phyloP scores from a whole-genome alignment of 192 early-diverging fungal genomes.

The Globomyces pollinis-pini region DNA sequence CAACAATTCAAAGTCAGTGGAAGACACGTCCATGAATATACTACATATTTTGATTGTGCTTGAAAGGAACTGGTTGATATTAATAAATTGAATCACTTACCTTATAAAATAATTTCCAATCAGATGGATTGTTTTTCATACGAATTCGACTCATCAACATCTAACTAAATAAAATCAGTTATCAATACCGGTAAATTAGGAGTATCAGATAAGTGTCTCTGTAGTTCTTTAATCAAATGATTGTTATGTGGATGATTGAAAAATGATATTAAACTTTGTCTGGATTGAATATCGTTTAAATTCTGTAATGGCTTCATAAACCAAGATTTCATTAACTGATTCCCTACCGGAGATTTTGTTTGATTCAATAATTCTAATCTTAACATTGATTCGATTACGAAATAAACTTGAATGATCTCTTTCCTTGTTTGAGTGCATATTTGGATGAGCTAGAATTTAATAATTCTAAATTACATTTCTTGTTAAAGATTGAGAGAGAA shows the following conservation, averaged over 20 bases:
- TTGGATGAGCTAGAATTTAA: no score
- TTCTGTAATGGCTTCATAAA: conserved; percentile 54
- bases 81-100: not conserved
- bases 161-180: no score
- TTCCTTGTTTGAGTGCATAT: not conserved
- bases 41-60: not conserved
- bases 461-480: no score
- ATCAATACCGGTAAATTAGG: conserved; percentile 28
- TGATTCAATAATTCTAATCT: conserved; percentile 31
- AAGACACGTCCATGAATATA: not conserved
- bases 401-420: not conserved
- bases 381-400: not conserved
- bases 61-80: not conserved
- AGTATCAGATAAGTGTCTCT: conserved; percentile 25
- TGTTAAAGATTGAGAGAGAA: no score
- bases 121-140: no score
- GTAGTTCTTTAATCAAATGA: conserved; percentile 26
- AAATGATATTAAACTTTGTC: conserved; percentile 51
- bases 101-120: not conserved
- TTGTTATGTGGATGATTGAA: conserved; percentile 40
- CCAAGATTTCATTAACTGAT: conserved; percentile 56
- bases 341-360: conserved; percentile 52
- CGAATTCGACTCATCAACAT: no score
- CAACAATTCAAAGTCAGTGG: not conserved
- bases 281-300: conserved; percentile 28